Percentiles rank a stretch among this genome's conserved stretches.
phyloP scores from a whole-genome alignment of 2,329 filamentous ascomycete genomes.

The Periconia sp. region DNA sequence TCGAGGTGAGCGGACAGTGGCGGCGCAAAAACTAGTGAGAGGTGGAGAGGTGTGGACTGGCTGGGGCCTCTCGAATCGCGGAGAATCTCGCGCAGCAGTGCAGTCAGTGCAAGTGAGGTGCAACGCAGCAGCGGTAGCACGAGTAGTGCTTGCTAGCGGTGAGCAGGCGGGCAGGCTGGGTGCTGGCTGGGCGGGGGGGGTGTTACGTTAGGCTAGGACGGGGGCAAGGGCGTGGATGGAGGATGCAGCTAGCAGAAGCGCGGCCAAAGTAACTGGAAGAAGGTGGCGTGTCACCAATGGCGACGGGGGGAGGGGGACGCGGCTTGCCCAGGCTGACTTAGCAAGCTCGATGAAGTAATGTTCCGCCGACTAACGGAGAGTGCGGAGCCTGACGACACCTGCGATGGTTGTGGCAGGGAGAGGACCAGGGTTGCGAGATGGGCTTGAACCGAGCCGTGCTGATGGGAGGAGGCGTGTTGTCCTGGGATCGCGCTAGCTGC shows the following conservation, averaged over 20 bases:
- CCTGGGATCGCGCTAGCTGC: slow-evolving; percentile 23
- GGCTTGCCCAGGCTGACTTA: slow-evolving; percentile 35
- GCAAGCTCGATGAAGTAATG: slow-evolving; percentile 43
- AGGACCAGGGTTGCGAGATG: slow-evolving; percentile 17
- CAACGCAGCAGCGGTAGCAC: slow-evolving; percentile 39
- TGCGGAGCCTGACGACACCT: slow-evolving; percentile 24
- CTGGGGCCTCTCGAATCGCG: slow-evolving; percentile 36
- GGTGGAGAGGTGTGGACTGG: slow-evolving; percentile 3
- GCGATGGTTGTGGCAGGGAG: background rate
- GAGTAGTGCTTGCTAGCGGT: slow-evolving; percentile 34
- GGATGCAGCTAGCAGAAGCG: slow-evolving; percentile 36
- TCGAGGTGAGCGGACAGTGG: slow-evolving; percentile 27
- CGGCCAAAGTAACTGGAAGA: slow-evolving; percentile 27
- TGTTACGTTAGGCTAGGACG: background rate
- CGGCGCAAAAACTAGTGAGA: slow-evolving; percentile 17
- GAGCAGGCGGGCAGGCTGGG: slow-evolving; percentile 22
- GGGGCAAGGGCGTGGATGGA: slow-evolving; percentile 27
- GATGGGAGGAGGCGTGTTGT: slow-evolving; percentile 28
- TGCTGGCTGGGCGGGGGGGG: slow-evolving; percentile 13
- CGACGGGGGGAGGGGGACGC: slow-evolving; percentile 23
- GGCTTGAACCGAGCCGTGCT: slow-evolving; percentile 39
- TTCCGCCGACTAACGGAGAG: slow-evolving; percentile 12
- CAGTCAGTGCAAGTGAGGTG: slow-evolving; percentile 26
- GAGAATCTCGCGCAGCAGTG: slow-evolving; percentile 29
- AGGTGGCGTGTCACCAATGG: slow-evolving; percentile 42